A percentile compares a stretch with the other conserved stretches of the same genome.
Evolutionary conservation across 257 asterid genomes (phyloP).

Genomic region (Pogostemon cablin): DNA sequence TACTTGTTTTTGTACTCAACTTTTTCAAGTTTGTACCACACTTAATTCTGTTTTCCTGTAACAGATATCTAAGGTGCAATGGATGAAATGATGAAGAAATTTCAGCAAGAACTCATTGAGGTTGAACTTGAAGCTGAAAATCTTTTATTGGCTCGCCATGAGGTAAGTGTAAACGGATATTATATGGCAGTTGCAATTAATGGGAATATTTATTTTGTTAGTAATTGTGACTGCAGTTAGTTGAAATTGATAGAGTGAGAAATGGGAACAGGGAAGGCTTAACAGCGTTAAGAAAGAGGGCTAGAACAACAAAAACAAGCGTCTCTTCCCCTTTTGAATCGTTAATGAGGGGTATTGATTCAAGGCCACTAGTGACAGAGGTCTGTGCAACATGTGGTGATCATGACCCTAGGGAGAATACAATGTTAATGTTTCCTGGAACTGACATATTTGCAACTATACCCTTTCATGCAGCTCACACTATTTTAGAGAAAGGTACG

Average conservation of each 20-base stretch:
- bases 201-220: background rate
- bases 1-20: background rate
- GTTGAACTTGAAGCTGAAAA: slow-evolving; percentile 84
- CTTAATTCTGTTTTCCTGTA: slow-evolving; percentile 1
- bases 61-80: slow-evolving; percentile 30
- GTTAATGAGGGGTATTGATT: slow-evolving; percentile 73
- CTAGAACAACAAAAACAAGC: slow-evolving; percentile 72
- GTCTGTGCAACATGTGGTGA: slow-evolving; percentile 82
- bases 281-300: slow-evolving; percentile 77
- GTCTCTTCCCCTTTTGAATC: slow-evolving; percentile 79
- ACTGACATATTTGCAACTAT: slow-evolving; percentile 65
- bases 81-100: slow-evolving; percentile 60
- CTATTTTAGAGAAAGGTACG: slow-evolving; percentile 82
- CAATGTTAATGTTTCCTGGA: slow-evolving; percentile 82
- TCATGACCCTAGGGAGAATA: slow-evolving; percentile 75
- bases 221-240: slow-evolving; percentile 54
- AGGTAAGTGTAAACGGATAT: slow-evolving; percentile 49
- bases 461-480: slow-evolving; percentile 96
- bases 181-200: slow-evolving; percentile 3
- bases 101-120: slow-evolving; percentile 57
- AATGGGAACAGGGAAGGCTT: slow-evolving; percentile 86
- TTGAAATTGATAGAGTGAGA: slow-evolving; percentile 82
- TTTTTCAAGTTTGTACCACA: slow-evolving; percentile 19
- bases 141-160: slow-evolving; percentile 74
- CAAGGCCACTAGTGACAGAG: slow-evolving; percentile 79